phyloP scores from a whole-genome alignment of 2,329 filamentous ascomycete genomes.

The Blumeria hordei region DNA sequence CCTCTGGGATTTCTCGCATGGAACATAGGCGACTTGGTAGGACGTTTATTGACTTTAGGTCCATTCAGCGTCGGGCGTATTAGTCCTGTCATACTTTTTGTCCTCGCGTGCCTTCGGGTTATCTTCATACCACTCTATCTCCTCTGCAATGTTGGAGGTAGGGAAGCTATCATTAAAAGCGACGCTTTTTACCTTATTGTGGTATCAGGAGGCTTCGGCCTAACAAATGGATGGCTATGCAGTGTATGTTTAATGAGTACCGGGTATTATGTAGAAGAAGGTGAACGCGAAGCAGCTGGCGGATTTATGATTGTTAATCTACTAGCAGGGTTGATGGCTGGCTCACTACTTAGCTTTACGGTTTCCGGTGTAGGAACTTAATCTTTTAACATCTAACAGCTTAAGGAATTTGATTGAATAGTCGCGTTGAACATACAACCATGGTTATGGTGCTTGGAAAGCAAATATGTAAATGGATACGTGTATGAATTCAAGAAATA shows the following conservation, averaged over 20 bases:
- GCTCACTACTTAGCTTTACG: constrained; percentile 77
- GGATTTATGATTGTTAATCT: constrained; percentile 85
- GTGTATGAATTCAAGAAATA: no score
- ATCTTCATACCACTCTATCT: constrained; percentile 66
- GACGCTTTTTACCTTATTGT: constrained; percentile 73
- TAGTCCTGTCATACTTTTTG: constrained; percentile 42
- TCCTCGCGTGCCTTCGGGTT: constrained; percentile 37
- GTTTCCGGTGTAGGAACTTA: constrained; percentile 19
- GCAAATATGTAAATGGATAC: no score
- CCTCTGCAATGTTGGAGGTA: constrained; percentile 66
- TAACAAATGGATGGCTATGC: constrained; percentile 70
- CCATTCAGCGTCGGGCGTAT: constrained; percentile 29
- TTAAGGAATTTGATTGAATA: no score
- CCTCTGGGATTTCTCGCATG: constrained; percentile 78
- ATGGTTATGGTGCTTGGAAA: no score
- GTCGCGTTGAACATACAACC: no score
- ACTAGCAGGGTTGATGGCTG: constrained; percentile 58
- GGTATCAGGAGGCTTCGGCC: constrained; percentile 63
- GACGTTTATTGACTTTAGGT: constrained; percentile 42
- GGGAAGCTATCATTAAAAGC: constrained; percentile 48
- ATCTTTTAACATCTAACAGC: background rate
- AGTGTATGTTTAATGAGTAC: constrained; percentile 84
- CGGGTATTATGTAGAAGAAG: constrained; percentile 53
- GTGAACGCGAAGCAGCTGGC: constrained; percentile 69
- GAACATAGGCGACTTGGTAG: constrained; percentile 70